Evolutionary conservation across 768 basidiomycete species (phyloP), one percentile per base, ranked within the genome.

Genomic region (Rhodotorula graminis): DNA sequence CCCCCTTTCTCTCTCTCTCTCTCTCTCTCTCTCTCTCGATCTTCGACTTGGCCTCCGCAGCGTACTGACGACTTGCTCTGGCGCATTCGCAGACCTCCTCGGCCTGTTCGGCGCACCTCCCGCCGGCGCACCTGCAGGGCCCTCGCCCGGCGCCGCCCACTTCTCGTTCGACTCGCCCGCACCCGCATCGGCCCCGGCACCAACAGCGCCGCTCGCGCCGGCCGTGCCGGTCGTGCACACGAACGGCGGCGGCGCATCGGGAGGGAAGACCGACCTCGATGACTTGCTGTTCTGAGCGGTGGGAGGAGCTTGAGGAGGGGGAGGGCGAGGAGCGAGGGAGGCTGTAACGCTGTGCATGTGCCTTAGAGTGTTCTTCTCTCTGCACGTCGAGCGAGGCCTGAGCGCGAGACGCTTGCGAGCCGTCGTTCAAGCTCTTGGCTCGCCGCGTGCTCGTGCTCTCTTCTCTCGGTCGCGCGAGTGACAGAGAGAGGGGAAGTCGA

Each of bases 241-340:
- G 14, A 61, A 61, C 60, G 44, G 46, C 29, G 58, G 25, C 29
- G 40, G 27, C 6, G 46, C 53, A 50, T 33, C 53, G 47, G 42
- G 65, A 40, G 10, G 60, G 56, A 61, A 61, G 63, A 76, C 74
- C 67, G 72, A 70, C 18, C 57, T 78, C 2, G 77, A 78, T 44
- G 77, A 78, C 52, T 40, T 78, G 47, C 47, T 78, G 58, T 72
- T 72, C 55, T 72, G 37, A 37, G 37, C 37, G 37, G 37, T 37
- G 49, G 46, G 47, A 27, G 50, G 25, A 9, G 50, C 23, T 25
- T 9, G 50, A 52, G 47, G 37, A n/a, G 31, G 44, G 25, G 52
- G 27, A 29, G n/a, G 27, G 53, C n/a, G 37, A 37, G 5, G 37
- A 37, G 37, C 37, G 37, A 37, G 37, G 37, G 37, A 9, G 5